phyloP scores from a whole-genome alignment of 805 yeast genomes.

The Pichia ethanolica region DNA sequence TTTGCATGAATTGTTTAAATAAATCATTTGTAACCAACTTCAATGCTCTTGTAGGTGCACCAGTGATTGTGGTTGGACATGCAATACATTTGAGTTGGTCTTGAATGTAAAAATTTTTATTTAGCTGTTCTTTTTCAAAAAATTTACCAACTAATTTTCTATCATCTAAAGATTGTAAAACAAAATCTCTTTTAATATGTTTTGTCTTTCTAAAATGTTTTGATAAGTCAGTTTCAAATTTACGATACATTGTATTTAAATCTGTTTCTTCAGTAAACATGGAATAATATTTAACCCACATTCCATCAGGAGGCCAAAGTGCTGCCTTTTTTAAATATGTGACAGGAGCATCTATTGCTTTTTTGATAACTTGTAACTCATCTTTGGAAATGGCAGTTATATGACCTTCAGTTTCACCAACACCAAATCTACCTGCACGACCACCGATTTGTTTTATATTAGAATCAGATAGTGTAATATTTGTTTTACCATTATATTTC shows the following conservation, averaged over 20 bases:
- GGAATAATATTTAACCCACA: conserved; percentile 61
- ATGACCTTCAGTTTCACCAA: conserved; percentile 33
- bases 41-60: conserved; percentile 18
- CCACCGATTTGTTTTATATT: conserved; percentile 91
- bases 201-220: conserved; percentile 14
- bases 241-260: conserved; percentile 38
- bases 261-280: conserved; percentile 47
- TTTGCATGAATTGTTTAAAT: conserved; percentile 40
- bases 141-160: conserved; percentile 20
- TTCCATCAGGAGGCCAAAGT: conserved; percentile 71
- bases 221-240: conserved; percentile 37
- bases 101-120: conserved; percentile 20
- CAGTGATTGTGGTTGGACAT: conserved; percentile 24
- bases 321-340: conserved; percentile 51
- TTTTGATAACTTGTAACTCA: conserved; percentile 39
- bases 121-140: conserved; percentile 18
- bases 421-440: conserved; percentile 77
- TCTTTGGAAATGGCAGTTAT: conserved; percentile 45
- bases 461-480: conserved; percentile 46
- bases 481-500: conserved; percentile 63
- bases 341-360: conserved; percentile 44
- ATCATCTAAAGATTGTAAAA: conserved; percentile 23
- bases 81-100: conserved; percentile 33
- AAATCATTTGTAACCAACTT: conserved; percentile 29
- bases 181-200: conserved; percentile 18